A percentile compares a stretch with the other conserved stretches of the same genome.
phyloP scores from a whole-genome alignment of 139 green algal genomes.

The Bryopsis sp. region DNA sequence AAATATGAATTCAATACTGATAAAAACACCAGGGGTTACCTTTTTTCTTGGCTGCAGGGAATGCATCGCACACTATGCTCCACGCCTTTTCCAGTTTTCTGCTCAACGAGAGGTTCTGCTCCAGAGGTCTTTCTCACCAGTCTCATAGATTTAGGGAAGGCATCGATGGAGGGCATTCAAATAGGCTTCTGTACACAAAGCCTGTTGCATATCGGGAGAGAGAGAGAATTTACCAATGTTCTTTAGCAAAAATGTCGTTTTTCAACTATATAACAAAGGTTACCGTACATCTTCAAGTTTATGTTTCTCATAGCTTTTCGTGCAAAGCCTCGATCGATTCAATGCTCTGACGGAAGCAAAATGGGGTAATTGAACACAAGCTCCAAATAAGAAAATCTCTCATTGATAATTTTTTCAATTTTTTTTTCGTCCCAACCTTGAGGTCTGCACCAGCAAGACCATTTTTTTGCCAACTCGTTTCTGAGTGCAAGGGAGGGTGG shows the following conservation, averaged over 20 bases:
- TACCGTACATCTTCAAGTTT: not conserved
- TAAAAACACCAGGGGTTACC: too few relatives aligned
- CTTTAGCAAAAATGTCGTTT: not conserved
- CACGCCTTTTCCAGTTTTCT: too few relatives aligned
- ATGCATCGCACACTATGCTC: too few relatives aligned
- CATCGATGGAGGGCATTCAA: conserved; percentile 69
- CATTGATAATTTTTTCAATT: not conserved
- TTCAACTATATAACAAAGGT: not conserved
- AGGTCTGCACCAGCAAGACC: conserved; percentile 91
- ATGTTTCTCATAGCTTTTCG: not conserved
- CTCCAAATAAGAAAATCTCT: too few relatives aligned
- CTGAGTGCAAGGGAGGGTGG: conserved; percentile 42
- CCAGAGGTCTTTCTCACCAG: conserved; percentile 67
- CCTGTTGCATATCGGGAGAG: conserved; percentile 29
- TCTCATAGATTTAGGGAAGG: conserved; percentile 78
- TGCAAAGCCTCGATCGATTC: too few relatives aligned
- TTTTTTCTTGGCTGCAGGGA: too few relatives aligned
- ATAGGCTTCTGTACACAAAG: conserved; percentile 84
- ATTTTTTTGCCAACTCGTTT: conserved; percentile 54
- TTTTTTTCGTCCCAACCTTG: conserved; percentile 46
- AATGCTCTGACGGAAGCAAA: too few relatives aligned
- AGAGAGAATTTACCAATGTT: not conserved
- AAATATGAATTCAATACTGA: too few relatives aligned
- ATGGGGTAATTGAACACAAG: too few relatives aligned
- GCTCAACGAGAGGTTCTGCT: too few relatives aligned